Evolutionary conservation across 2,329 filamentous ascomycete genomes (phyloP), one percentile per base, ranked within the genome.

Genomic region (Myotisia sp.): DNA sequence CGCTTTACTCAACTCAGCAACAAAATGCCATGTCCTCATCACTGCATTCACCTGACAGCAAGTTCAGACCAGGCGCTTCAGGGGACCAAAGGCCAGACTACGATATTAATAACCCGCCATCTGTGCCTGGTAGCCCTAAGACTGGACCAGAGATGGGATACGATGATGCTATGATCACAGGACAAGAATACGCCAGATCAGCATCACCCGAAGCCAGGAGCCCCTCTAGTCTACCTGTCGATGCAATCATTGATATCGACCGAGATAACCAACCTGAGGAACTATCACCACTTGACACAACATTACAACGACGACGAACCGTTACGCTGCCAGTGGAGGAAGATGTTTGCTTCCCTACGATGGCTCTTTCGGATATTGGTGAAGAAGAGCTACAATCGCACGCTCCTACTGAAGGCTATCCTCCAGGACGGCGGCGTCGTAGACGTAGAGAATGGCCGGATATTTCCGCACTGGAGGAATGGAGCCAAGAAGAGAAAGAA

Each of bases 341-440:
- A 44, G 90, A 95, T 58, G 86, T 95, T 1, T 94, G 90, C 60
- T 94, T 93, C 48, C 87, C 86, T 0, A 74, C 76, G 4, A 77
- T 80, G 36, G 75, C 67, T 4, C 68, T 85, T 57, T 90, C 83
- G 0, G 84, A 92, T 47, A 64, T 90, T 30, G 84, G 70, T 18
- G 80, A 87, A 20, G 84, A 92, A 29, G 83, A 90, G 31, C 63
- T 63, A 37, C 56, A 67, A 5, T 61, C 62, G 23, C 64, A 63
- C 27, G 56, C 62, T 3, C 67, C 69, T 3, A 59, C 61, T 13
- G 60, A 56, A 28, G 56, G 55, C 24, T 56, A 55, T 27, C 46
- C 48, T 4, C 58, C 56, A 12, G 52, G 51, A 36, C 59, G 59
- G 26, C 56, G 68, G 37, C 54, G 76, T 12, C 70, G 82, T 17